Base-by-base conservation (phyloP, 768 basidiomycete genomes). In the Lactarius akahatsu region DNA sequence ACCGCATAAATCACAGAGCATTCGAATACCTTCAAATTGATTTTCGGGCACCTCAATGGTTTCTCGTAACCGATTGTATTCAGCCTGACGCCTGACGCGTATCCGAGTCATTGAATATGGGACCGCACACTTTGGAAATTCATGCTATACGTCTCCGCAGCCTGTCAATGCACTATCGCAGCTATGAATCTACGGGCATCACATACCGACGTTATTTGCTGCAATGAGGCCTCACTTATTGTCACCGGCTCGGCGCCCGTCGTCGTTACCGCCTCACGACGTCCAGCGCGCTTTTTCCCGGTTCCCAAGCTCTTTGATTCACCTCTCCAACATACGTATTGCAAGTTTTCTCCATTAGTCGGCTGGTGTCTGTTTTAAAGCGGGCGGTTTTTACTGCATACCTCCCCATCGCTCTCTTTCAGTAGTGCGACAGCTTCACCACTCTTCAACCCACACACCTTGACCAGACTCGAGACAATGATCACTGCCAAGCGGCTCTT, bases 401-500 rank as follows among this genome's bases (percentile, higher is more conserved):
- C 2, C 1, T 16, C 57, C 36, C 36, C 36, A 58, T 6, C 57
- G 36, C 23, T 58, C 57, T 28, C 38, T 4, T 16, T 23, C 57
- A 11, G 38, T 16, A 58, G 57, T 23, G 1, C 36, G 18, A 40
- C 38, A 41, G 38, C 36, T 58, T 26, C 54, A 30, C 57, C 34
- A 38, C 3, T 40, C 40, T 8, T 58, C 57, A 58, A 10, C 13
- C 23, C 26, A 41, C 16, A 16, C 15, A 15, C 9, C 28, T 56
- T 20, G 32, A n/a, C 40, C 40, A 18, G 5, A 41, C 40, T 52
- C 23, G 50, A 52, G 50, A 15, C 11, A 26, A 61, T 61, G 60
- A 23, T 52, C n/a, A 13, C 32, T 7, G 8, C 60, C 45, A 61
- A 36, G n/a, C 60, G 36, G 45, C 32, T 61, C 20, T 61, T 50